Conservation (phyloP, 2,329 filamentous ascomycete genomes). For the Calonectria hongkongensis region DNA sequence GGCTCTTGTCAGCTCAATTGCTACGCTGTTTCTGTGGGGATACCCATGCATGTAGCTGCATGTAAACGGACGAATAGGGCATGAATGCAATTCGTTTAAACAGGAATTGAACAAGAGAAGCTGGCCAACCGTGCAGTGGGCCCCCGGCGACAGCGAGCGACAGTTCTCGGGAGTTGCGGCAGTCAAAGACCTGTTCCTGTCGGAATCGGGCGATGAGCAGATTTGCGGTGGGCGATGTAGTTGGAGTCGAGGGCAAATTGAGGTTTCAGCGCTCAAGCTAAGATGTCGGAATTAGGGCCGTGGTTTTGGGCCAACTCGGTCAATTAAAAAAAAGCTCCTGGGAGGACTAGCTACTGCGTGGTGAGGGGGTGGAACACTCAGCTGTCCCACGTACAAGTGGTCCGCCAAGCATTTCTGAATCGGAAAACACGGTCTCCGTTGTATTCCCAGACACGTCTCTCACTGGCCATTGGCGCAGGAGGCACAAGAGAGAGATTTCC, state of each 20-base stretch:
- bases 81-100: conserved; percentile 7
- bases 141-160: background rate
- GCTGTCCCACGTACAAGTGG: conserved; percentile 4
- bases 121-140: background rate
- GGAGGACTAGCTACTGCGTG: background rate
- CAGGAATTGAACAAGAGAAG: conserved; percentile 5
- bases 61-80: conserved; percentile 7
- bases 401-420: conserved; percentile 16
- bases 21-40: conserved; percentile 24
- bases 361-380: conserved; percentile 8
- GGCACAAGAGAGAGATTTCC: conserved; percentile 8
- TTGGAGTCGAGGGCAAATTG: background rate
- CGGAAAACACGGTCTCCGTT: conserved; percentile 12
- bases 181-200: background rate
- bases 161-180: conserved; percentile 23
- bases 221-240: conserved; percentile 1
- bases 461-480: background rate
- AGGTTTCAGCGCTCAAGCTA: conserved; percentile 20
- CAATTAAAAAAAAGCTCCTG: background rate
- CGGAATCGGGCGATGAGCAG: too few species aligned
- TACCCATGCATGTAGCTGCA: conserved; percentile 20
- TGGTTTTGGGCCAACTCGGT: background rate
- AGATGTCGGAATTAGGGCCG: conserved; percentile 10
- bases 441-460: background rate
- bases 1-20: conserved; percentile 15